Percentiles rank a stretch among this genome's conserved stretches.
Evolutionary conservation across 177 flowering plant genomes (phyloP).

Genomic region (Tripterygium wilfordii): DNA sequence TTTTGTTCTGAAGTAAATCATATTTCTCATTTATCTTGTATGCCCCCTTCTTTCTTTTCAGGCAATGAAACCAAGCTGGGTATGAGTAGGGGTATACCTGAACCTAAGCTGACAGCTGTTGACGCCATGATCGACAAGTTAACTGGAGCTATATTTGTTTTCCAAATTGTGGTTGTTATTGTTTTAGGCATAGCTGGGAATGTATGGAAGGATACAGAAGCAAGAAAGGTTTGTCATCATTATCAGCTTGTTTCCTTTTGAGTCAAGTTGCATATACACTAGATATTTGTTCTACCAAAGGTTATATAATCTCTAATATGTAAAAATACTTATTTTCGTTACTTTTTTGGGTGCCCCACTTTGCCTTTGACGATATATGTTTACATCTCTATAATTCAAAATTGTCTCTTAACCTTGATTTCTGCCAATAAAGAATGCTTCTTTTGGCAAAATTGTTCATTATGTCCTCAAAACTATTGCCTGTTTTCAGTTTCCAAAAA

Average conservation of each 20-base stretch:
- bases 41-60: slow-evolving; percentile 19
- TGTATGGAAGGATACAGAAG: slow-evolving; percentile 98
- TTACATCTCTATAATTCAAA: too few relatives aligned
- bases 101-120: slow-evolving; percentile 94
- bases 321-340: too few relatives aligned
- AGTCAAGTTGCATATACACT: not conserved
- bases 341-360: too few relatives aligned
- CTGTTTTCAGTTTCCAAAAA: too few relatives aligned
- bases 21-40: not conserved
- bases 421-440: too few relatives aligned
- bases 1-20: not conserved
- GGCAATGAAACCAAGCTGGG: slow-evolving; percentile 99
- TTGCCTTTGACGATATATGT: too few relatives aligned
- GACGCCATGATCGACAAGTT: slow-evolving; percentile 99
- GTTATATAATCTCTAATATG: too few relatives aligned
- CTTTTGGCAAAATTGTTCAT: too few relatives aligned
- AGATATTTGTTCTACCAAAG: too few relatives aligned
- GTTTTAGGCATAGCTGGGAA: slow-evolving; percentile 95
- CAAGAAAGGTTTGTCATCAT: slow-evolving; percentile 67
- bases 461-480: too few relatives aligned
- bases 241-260: not conserved
- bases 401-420: too few relatives aligned
- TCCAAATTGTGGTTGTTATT: slow-evolving; percentile 92
- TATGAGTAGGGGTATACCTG: slow-evolving; percentile 94
- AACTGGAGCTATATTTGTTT: slow-evolving; percentile 95